A percentile compares a stretch with the other conserved stretches of the same genome.
Conservation (phyloP, 1,139 yeast species). For the Candida labiduridarum region DNA sequence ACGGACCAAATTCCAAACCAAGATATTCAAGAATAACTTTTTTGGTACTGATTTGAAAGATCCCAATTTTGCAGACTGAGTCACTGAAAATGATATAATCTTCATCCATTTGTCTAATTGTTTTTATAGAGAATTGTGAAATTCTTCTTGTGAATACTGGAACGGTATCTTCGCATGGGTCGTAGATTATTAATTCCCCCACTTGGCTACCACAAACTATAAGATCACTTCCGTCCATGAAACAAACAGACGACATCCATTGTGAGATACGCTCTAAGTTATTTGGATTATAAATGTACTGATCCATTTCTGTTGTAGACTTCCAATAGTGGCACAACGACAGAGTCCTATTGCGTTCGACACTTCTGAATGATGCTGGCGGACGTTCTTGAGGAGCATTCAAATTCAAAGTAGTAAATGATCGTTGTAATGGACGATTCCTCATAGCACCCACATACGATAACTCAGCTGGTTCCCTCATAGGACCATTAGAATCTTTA, state of each 20-base stretch:
- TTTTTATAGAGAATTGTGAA: conserved; percentile 33
- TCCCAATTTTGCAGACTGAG: conserved; percentile 35
- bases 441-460: conserved; percentile 6
- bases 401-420: conserved; percentile 15
- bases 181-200: conserved; percentile 31
- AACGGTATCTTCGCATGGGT: conserved; percentile 19
- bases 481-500: neutral
- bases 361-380: neutral
- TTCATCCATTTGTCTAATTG: conserved; percentile 21
- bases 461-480: conserved; percentile 1
- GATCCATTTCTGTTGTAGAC: conserved; percentile 19
- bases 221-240: conserved; percentile 15
- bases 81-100: conserved; percentile 31
- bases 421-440: conserved; percentile 15
- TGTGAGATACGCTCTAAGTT: conserved; percentile 23
- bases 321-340: conserved; percentile 26
- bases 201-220: conserved; percentile 38
- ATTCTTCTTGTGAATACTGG: conserved; percentile 22
- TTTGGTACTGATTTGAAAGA: conserved; percentile 25
- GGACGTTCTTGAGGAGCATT: conserved; percentile 1
- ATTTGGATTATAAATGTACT: conserved; percentile 22
- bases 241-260: conserved; percentile 27
- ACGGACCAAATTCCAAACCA: conserved; percentile 32
- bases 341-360: conserved; percentile 21
- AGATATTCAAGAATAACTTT: conserved; percentile 23